These are phyloP conservation scores for Citrus australasica DNA, from an alignment of 345 rosid genomes.

Conservation along the genomic window DNA sequence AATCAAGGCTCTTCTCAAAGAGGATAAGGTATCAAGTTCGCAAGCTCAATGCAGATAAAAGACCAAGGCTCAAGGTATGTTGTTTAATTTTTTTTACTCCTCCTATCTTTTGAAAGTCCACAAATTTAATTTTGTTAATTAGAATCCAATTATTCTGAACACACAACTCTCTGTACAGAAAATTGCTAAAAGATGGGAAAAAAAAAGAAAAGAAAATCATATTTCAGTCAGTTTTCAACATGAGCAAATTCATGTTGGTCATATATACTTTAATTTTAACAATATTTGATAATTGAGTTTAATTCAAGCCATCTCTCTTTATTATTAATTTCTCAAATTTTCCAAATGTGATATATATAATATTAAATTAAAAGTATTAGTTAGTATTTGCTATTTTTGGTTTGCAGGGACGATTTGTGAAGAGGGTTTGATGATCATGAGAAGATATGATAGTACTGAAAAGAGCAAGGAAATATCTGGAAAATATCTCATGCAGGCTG, in stretches of 20 bases:
- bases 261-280: no score
- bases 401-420: constrained; percentile 65
- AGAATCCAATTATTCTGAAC: no score
- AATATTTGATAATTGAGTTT: background rate
- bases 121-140: no score
- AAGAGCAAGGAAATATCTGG: constrained; percentile 16
- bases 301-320: no score
- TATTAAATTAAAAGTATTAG: no score
- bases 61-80: constrained; percentile 72
- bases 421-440: constrained; percentile 25
- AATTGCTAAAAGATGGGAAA: no score
- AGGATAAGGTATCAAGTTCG: constrained; percentile 80
- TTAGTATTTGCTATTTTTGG: background rate
- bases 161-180: no score
- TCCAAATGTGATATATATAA: no score
- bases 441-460: background rate
- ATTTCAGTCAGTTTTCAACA: no score
- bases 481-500: constrained; percentile 14
- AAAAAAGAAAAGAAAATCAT: no score
- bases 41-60: constrained; percentile 76
- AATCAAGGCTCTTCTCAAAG: constrained; percentile 63
- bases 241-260: no score
- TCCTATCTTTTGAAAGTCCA: background rate
- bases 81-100: background rate
- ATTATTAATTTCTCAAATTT: no score